Evolutionary conservation across 2,329 filamentous ascomycete genomes (phyloP), one percentile per base, ranked within the genome.

Genomic region (Botrytis pseudocinerea): DNA sequence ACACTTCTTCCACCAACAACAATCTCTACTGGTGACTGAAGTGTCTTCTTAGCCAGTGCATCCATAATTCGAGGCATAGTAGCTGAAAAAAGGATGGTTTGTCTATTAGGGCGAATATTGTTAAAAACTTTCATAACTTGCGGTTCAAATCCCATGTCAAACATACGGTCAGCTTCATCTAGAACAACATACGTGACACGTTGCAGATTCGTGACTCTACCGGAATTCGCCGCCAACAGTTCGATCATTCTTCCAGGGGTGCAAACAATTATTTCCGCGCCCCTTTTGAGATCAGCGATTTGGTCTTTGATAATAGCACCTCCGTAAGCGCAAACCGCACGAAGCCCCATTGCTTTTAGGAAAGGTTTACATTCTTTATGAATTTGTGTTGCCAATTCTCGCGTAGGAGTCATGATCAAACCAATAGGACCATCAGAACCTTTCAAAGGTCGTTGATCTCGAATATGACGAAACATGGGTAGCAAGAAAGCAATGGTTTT

Each of bases 131-230:
- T 98, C 90, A 96, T 96, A 71, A 99, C 95, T 82, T 99, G 96
- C 2, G 96, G 95, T 83, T 97, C 95, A 80, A 99, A 99, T 22
- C 96, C 96, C 96, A 99, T 98, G 82, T 99, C 96, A 81, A 98
- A 98, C 96, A 99, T 98, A 75, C 96, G 92, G 83, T 99, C 96
- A 65, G 96, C 96, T 83, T 99, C 96, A 81, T 99, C 96, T 57
- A 99, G 88, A 18, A 99, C 96, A 38, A 98, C 90, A 81, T 98
- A 99, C 0, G 94, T 96, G 20, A 97, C 93, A 76, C 96, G 89
- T 77, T 89, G 90, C 73, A 99, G 86, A 79, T 97, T 98, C 20
- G 95, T 97, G 16, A 98, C 95, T 75, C 95, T 90, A n/a, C 95
- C 95, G 76, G 93, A 92, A 80, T 98, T 99, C 69, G 95, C 94